phyloP scores from a whole-genome alignment of 2,329 filamentous ascomycete species.

The Arthrobotrys megalospora region DNA sequence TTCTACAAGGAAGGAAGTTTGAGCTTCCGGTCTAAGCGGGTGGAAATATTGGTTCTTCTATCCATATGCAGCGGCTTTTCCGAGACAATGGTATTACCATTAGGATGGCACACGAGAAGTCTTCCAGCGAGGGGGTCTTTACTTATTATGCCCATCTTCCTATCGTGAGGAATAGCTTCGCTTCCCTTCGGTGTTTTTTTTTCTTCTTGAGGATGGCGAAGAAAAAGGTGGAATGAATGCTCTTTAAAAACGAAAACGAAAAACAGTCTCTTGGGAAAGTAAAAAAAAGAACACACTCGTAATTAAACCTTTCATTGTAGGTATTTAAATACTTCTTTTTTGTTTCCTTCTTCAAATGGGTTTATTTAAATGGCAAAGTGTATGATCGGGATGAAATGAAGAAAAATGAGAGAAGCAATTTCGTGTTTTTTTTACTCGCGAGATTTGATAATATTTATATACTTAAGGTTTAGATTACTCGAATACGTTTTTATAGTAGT shows the following conservation, averaged over 20 bases:
- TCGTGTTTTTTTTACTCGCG: too few species aligned
- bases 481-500: too few species aligned
- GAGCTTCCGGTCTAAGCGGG: conserved; percentile 79
- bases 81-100: neutral
- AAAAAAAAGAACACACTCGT: neutral
- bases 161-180: neutral
- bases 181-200: neutral
- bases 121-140: too few species aligned
- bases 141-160: too few species aligned
- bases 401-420: neutral
- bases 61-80: neutral
- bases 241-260: conserved; percentile 1
- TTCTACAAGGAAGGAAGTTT: conserved; percentile 89
- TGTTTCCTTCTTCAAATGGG: neutral
- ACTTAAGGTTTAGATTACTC: too few species aligned
- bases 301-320: conserved; percentile 25
- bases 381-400: conserved; percentile 8
- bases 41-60: neutral
- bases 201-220: neutral
- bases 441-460: too few species aligned
- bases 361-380: neutral
- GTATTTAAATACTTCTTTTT: conserved; percentile 16
- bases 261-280: neutral
- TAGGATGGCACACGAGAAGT: too few species aligned
- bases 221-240: conserved; percentile 8